Base-by-base conservation (phyloP, 1,284 basidiomycete species). In the Rhodotorula sp. region DNA sequence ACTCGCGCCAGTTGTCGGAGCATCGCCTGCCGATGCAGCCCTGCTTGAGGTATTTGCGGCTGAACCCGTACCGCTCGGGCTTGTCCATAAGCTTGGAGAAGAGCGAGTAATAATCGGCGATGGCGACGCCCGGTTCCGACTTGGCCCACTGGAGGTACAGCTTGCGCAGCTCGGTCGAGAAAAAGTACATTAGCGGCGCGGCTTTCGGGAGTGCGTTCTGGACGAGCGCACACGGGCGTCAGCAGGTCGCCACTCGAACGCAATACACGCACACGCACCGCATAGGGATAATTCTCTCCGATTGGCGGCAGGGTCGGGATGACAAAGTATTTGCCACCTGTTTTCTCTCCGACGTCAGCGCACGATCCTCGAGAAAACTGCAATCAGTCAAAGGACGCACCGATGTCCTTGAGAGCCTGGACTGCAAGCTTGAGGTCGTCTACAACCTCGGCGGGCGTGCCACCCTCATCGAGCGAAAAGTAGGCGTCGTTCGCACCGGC, bases 401-500 rank as follows among this genome's bases (percentile, higher is more conserved):
- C 67, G 20, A 69, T 64, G 20, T 59, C 53, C 53, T 55, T 54
- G 26, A 69, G n/a, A 17, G 45, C 22, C 57, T 45, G 29, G 33
- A 69, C 42, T 10, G 62, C 62, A 15, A 44, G 29, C 51, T 64
- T 54, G 26, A 69, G 48, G 24, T 69, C 67, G 15, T 48, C 62
- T 6, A 69, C 26, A 4, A 69, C 62, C 45, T 69, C 62, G 7
- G 30, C 48, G 6, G 64, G 62, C 42, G 62, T 62, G 2, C 62
- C 62, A 12, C 62, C 62, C 18, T 62, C 62, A 12, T 55, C 53
- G 14, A 64, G 57, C 45, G 56, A 53, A 29, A 67, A 67, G 49
- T 64, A 69, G 6, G 61, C 61, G 59, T 69, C 67, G 67, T 69
- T 69, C 44, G 67, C 67, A 22, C 67, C 67, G 18, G 67, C 67